phyloP scores from a whole-genome alignment of 2,329 filamentous ascomycete species.

The Ascochyta koolunga region DNA sequence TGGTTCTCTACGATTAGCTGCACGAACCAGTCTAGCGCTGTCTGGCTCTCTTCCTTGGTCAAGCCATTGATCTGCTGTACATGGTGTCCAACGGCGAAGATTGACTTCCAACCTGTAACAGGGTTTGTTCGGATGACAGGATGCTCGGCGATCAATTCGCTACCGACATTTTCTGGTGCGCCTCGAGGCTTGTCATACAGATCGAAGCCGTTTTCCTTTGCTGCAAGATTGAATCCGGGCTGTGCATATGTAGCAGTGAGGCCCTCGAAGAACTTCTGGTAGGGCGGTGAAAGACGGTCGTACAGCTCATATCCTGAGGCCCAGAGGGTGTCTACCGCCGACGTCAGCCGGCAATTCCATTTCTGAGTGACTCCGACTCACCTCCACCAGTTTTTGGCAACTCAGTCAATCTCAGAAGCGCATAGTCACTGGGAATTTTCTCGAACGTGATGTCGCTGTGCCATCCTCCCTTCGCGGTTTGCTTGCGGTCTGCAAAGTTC shows the following conservation, averaged over 20 bases:
- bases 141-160: slow-evolving; percentile 57
- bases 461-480: slow-evolving; percentile 60
- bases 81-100: slow-evolving; percentile 56
- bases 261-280: slow-evolving; percentile 56
- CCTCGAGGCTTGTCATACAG: slow-evolving; percentile 58
- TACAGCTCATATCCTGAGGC: slow-evolving; percentile 53
- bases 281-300: slow-evolving; percentile 56
- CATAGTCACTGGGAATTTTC: slow-evolving; percentile 48
- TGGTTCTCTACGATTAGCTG: slow-evolving; percentile 55
- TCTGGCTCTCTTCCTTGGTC: slow-evolving; percentile 50
- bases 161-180: slow-evolving; percentile 61
- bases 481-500: slow-evolving; percentile 36
- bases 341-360: background rate
- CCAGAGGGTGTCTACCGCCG: slow-evolving; percentile 41
- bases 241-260: slow-evolving; percentile 56
- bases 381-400: slow-evolving; percentile 41
- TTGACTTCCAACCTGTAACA: slow-evolving; percentile 49
- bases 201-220: slow-evolving; percentile 48
- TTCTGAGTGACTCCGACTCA: background rate
- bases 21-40: slow-evolving; percentile 53
- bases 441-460: slow-evolving; percentile 56
- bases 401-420: slow-evolving; percentile 42
- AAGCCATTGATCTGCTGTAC: slow-evolving; percentile 53
- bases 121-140: slow-evolving; percentile 61
- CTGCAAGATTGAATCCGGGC: slow-evolving; percentile 51